A percentile compares a stretch with the other conserved stretches of the same genome.
Conservation (phyloP, 768 basidiomycete species). For the Pleurotus citrinopileatus region DNA sequence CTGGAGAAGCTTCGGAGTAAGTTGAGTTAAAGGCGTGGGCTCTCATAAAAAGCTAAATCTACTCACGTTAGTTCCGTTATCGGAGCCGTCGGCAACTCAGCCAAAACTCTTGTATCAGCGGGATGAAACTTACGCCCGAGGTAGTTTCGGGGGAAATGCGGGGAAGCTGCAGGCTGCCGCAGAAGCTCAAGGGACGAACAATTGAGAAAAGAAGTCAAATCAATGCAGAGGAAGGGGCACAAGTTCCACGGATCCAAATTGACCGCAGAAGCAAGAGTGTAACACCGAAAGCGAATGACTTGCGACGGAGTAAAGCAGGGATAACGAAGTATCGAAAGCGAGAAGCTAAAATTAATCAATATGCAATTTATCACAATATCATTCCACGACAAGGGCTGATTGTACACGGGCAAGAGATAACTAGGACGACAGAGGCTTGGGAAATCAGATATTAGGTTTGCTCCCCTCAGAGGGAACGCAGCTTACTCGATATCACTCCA, state of each 20-base stretch:
- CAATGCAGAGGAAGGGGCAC: not conserved
- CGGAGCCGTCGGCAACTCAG: slow-evolving; percentile 4
- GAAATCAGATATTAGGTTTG: not conserved
- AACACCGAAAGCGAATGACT: slow-evolving; percentile 1
- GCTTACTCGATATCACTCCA: slow-evolving; percentile 52
- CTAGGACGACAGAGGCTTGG: not conserved
- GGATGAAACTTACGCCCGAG: slow-evolving; percentile 3
- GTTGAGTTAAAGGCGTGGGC: not conserved
- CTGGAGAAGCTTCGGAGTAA: slow-evolving; percentile 9
- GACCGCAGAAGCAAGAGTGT: not conserved
- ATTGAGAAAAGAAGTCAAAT: not conserved
- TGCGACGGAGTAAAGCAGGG: not conserved
- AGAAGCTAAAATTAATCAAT: not conserved
- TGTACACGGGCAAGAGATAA: not conserved
- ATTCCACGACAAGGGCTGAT: not conserved
- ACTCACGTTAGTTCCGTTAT: not conserved
- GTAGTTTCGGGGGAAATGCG: slow-evolving; percentile 7
- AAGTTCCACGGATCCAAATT: not conserved
- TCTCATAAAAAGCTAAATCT: not conserved
- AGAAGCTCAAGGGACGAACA: slow-evolving; percentile 7
- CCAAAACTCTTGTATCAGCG: not conserved
- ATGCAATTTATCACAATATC: not conserved
- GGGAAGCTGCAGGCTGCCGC: slow-evolving; percentile 2
- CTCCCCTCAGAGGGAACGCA: not conserved
- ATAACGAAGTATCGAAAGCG: not conserved